Evolutionary conservation across 2,329 filamentous ascomycete genomes (phyloP).

Genomic region (Ceratocystiopsis brevicomis): DNA sequence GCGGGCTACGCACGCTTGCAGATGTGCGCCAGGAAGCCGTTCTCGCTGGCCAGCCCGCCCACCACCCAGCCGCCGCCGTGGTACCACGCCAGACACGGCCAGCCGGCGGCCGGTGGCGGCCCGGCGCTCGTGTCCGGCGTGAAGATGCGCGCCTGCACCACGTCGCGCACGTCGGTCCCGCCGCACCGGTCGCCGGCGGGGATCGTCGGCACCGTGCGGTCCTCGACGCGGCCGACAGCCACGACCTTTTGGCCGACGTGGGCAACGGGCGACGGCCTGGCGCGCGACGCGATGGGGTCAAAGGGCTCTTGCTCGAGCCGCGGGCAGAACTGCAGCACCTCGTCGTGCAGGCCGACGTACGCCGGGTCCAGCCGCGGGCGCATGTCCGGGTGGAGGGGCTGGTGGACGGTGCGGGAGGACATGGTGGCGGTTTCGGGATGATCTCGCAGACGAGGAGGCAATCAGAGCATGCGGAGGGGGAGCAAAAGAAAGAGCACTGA

Average conservation of each 20-base stretch:
- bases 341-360: conserved; percentile 20
- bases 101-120: conserved; percentile 22
- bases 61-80: conserved; percentile 42
- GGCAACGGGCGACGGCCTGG: conserved; percentile 2
- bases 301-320: conserved; percentile 13
- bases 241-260: conserved; percentile 1
- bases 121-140: conserved; percentile 22
- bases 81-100: conserved; percentile 37
- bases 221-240: conserved; percentile 25
- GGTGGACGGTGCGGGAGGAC: conserved; percentile 3
- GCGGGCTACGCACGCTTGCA: conserved; percentile 13
- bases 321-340: conserved; percentile 17
- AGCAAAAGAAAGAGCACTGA: not conserved
- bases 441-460: not conserved
- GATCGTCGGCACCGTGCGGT: conserved; percentile 18
- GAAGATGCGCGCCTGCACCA: conserved; percentile 29
- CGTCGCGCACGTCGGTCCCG: conserved; percentile 1
- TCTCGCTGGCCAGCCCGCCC: conserved; percentile 38
- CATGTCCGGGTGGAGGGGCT: conserved; percentile 18
- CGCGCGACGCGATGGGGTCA: not conserved
- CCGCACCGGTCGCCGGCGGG: conserved; percentile 19
- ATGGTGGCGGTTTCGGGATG: too few relatives aligned
- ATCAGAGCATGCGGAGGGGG: not conserved
- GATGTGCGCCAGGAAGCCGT: conserved; percentile 34
- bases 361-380: conserved; percentile 18